phyloP scores from a whole-genome alignment of 164 flowering plant genomes.

The Liriodendron chinense region DNA sequence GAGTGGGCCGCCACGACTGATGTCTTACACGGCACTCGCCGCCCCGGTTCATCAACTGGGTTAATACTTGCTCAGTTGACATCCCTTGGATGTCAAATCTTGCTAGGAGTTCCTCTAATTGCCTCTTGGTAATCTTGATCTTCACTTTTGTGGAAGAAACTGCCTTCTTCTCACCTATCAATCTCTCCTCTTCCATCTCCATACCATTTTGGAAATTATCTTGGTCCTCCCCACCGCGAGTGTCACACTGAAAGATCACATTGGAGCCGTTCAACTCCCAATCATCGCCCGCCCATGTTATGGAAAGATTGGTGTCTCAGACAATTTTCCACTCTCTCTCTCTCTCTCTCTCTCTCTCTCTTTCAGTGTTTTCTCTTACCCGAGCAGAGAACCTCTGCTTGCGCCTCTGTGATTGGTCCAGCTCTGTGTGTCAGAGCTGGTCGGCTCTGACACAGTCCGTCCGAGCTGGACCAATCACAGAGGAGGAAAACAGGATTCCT shows the following conservation, averaged over 20 bases:
- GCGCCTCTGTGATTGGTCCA: no score
- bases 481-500: no score
- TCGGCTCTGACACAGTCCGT: no score
- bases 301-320: neutral
- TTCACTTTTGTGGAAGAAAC: slow-evolving; percentile 7
- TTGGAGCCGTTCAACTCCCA: no score
- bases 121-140: slow-evolving; percentile 7
- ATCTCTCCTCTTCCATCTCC: neutral
- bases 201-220: neutral
- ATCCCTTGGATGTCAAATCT: neutral
- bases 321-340: neutral
- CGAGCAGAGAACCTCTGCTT: no score
- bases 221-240: no score
- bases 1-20: neutral
- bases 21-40: no score
- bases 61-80: neutral
- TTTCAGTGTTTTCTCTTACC: neutral
- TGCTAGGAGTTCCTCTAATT: slow-evolving; percentile 9
- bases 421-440: no score
- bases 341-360: neutral
- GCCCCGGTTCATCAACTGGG: neutral
- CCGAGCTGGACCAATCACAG: no score
- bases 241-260: neutral
- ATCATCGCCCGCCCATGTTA: neutral
- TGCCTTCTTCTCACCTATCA: neutral